Evolutionary conservation across 1,139 yeast species (phyloP).

Genomic region (Meyerozyma athensensis): DNA sequence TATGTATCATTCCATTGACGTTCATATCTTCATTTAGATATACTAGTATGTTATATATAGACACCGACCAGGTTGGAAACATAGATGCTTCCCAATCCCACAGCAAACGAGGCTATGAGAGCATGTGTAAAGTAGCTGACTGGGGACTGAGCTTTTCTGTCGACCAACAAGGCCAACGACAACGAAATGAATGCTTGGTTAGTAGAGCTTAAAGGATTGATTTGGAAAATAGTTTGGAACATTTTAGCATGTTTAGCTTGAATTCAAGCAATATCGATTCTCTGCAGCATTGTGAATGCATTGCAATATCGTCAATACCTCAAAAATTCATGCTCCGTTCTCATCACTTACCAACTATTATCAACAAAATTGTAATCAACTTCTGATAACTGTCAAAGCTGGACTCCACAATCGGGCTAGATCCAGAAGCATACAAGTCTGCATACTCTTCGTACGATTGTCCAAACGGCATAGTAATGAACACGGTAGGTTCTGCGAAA

Average conservation of each 20-base stretch:
- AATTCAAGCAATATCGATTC: too few relatives aligned
- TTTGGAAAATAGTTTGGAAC: too few relatives aligned
- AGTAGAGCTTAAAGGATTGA: constrained; percentile 15
- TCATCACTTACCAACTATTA: constrained; percentile 10
- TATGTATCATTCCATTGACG: neutral
- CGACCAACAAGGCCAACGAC: constrained; percentile 33
- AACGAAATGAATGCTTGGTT: constrained; percentile 32
- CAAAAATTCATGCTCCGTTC: too few relatives aligned
- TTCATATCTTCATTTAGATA: neutral
- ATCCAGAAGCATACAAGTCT: constrained; percentile 1
- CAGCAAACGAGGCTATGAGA: constrained; percentile 32
- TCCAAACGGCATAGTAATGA: constrained; percentile 5
- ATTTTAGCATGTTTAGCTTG: too few relatives aligned
- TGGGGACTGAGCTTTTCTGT: constrained; percentile 28
- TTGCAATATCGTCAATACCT: too few relatives aligned
- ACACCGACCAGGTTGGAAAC: constrained; percentile 44
- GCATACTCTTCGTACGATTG: constrained; percentile 5
- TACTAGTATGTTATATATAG: constrained; percentile 22
- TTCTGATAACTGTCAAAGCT: constrained; percentile 8
- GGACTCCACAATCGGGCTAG: constrained; percentile 6
- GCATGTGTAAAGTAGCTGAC: constrained; percentile 27
- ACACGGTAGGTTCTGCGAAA: neutral
- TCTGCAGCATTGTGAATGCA: too few relatives aligned
- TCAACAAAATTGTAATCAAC: constrained; percentile 9
- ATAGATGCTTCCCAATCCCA: constrained; percentile 36